These are phyloP conservation scores for Fonsecaea pedrosoi DNA, from an alignment of 2,329 filamentous ascomycete species.

Conservation along the genomic window DNA sequence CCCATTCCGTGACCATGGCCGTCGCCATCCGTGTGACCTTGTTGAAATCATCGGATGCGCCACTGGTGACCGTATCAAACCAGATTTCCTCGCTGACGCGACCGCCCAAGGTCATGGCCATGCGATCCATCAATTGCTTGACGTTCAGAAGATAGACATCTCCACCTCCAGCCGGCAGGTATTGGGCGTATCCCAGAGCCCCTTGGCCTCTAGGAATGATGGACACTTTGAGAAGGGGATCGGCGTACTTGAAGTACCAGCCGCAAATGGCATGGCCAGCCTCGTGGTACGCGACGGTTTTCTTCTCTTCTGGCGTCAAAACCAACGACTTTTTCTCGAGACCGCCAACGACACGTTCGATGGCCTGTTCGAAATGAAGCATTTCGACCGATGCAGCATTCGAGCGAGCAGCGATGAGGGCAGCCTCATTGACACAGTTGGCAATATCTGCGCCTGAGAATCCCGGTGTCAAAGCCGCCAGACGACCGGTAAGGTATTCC, in stretches of 20 bases:
- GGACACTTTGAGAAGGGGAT: constrained; percentile 95
- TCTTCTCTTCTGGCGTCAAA: constrained; percentile 91
- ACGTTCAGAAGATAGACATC: constrained; percentile 97
- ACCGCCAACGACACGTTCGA: constrained; percentile 94
- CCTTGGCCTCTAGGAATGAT: constrained; percentile 97
- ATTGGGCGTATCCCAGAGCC: constrained; percentile 94
- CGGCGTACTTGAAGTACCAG: constrained; percentile 96
- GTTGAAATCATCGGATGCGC: constrained; percentile 95
- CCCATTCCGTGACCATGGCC: constrained; percentile 99
- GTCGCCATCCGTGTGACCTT: constrained; percentile 97
- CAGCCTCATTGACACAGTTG: constrained; percentile 97
- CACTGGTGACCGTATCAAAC: constrained; percentile 94
- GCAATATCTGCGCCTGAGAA: constrained; percentile 98
- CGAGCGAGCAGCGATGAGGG: constrained; percentile 85
- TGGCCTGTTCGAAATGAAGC: constrained; percentile 94
- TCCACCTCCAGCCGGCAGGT: constrained; percentile 74
- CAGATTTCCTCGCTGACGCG: constrained; percentile 95
- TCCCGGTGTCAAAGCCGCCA: constrained; percentile 90
- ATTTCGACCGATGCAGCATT: constrained; percentile 83
- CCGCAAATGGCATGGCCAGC: constrained; percentile 98
- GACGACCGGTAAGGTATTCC: constrained; percentile 83
- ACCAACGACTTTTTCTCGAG: constrained; percentile 97
- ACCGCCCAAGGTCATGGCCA: constrained; percentile 98
- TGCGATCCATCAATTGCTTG: constrained; percentile 96
- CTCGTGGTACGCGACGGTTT: constrained; percentile 96